Evolutionary conservation across 2,329 filamentous ascomycete species (phyloP).

Genomic region (Immersiporthe knoxdaviesiana): DNA sequence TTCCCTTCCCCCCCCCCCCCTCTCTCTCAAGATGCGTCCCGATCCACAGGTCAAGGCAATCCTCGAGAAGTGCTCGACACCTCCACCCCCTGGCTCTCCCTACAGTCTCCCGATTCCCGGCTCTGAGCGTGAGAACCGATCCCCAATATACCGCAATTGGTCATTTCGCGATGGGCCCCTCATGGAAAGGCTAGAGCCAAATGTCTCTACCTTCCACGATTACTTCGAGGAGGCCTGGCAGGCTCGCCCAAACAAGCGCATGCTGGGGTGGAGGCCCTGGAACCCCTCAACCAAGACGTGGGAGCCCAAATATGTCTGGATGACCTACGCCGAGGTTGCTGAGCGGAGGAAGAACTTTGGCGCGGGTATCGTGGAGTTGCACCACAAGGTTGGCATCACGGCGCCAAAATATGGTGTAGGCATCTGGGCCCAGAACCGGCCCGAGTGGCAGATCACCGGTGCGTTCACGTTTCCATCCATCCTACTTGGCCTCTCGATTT

Average conservation of each 20-base stretch:
- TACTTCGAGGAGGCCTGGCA: slow-evolving; percentile 72
- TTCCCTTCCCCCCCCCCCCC: not conserved
- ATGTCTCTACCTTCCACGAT: slow-evolving; percentile 75
- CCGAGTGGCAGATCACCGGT: slow-evolving; percentile 87
- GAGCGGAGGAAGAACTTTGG: slow-evolving; percentile 82
- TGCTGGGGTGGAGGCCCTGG: slow-evolving; percentile 81
- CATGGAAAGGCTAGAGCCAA: slow-evolving; percentile 72
- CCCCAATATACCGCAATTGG: slow-evolving; percentile 82
- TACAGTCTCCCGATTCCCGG: slow-evolving; percentile 80
- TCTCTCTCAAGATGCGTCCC: slow-evolving; percentile 39
- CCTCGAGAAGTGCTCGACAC: slow-evolving; percentile 58
- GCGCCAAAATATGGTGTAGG: slow-evolving; percentile 74
- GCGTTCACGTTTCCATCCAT: slow-evolving; percentile 37
- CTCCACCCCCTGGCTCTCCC: slow-evolving; percentile 74
- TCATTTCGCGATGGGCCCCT: slow-evolving; percentile 72
- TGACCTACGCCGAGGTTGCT: slow-evolving; percentile 79
- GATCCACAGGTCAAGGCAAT: slow-evolving; percentile 42
- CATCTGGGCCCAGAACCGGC: slow-evolving; percentile 84
- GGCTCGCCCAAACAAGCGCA: slow-evolving; percentile 67
- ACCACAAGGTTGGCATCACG: slow-evolving; percentile 70
- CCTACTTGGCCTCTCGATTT: too few relatives aligned
- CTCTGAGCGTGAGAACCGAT: slow-evolving; percentile 72
- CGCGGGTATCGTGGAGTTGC: slow-evolving; percentile 80
- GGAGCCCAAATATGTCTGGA: slow-evolving; percentile 77
- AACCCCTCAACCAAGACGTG: slow-evolving; percentile 73